Percentiles rank a stretch among this genome's conserved stretches.
These are phyloP conservation scores for Pneumocystis wakefieldiae DNA, from an alignment of 1,139 yeast genomes.

Conservation along the genomic window DNA sequence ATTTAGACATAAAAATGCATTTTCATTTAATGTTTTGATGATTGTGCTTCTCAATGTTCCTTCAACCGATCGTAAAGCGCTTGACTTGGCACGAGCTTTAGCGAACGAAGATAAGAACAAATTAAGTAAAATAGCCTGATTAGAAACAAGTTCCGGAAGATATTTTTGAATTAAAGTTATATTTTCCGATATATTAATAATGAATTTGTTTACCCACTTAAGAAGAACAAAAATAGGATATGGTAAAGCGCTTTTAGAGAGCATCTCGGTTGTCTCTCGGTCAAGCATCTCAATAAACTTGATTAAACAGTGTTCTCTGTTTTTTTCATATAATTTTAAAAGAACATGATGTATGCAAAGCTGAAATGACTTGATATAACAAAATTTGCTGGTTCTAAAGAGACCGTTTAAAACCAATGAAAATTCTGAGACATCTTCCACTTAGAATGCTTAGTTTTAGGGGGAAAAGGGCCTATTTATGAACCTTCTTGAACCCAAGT, in stretches of 20 bases:
- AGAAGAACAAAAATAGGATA: constrained; percentile 31
- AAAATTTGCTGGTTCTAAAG: background rate
- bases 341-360: background rate
- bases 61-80: constrained; percentile 19
- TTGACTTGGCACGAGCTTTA: constrained; percentile 15
- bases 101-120: constrained; percentile 15
- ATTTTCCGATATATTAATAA: constrained; percentile 16
- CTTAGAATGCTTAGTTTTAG: background rate
- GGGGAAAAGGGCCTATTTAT: background rate
- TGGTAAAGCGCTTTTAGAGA: background rate
- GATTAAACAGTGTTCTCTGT: background rate
- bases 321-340: background rate
- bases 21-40: constrained; percentile 11
- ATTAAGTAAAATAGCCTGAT: constrained; percentile 20
- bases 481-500: background rate
- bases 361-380: background rate
- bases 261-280: background rate
- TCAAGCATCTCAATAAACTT: background rate
- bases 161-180: constrained; percentile 10
- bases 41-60: constrained; percentile 19
- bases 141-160: constrained; percentile 13
- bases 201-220: constrained; percentile 37
- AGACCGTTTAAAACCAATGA: background rate
- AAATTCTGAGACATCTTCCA: background rate
- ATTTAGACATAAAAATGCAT: constrained; percentile 7